Percentiles rank a stretch among this genome's conserved stretches.
phyloP scores from a whole-genome alignment of 495 filamentous ascomycete genomes.

The Tuber borchii region DNA sequence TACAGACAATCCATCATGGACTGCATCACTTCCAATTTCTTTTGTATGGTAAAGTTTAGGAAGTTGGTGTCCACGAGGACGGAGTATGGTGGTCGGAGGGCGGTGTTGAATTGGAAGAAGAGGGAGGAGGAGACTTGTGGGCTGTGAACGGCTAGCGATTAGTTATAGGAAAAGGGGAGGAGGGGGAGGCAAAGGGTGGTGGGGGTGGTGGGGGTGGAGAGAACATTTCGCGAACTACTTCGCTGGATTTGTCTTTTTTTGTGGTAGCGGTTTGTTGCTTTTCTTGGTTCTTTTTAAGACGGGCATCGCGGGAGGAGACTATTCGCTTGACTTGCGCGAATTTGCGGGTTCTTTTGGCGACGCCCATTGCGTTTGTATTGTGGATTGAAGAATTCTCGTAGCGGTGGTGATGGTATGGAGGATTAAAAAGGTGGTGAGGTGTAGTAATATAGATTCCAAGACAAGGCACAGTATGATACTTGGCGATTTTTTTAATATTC shows the following conservation, averaged over 20 bases:
- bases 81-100: constrained; percentile 80
- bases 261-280: constrained; percentile 52
- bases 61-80: constrained; percentile 91
- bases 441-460: too few species aligned
- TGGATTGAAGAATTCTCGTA: constrained; percentile 12
- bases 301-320: constrained; percentile 57
- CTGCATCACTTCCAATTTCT: constrained; percentile 79
- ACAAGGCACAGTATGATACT: too few species aligned
- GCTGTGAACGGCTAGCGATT: constrained; percentile 46
- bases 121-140: constrained; percentile 75
- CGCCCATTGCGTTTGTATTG: constrained; percentile 50
- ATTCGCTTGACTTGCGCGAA: constrained; percentile 58
- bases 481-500: too few species aligned
- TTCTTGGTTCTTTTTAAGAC: constrained; percentile 52
- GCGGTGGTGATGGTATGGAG: background rate
- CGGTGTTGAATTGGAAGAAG: constrained; percentile 93
- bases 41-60: constrained; percentile 79
- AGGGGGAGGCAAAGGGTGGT: constrained; percentile 4
- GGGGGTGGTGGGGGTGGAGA: constrained; percentile 14
- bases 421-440: background rate
- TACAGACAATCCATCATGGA: constrained; percentile 79
- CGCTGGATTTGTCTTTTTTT: constrained; percentile 51
- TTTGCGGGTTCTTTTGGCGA: constrained; percentile 60
- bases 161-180: background rate
- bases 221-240: constrained; percentile 63